Evolutionary conservation across 352 stramenopile genomes (phyloP), one percentile per base, ranked within the genome.

Genomic region (Globisporangium middletonii): DNA sequence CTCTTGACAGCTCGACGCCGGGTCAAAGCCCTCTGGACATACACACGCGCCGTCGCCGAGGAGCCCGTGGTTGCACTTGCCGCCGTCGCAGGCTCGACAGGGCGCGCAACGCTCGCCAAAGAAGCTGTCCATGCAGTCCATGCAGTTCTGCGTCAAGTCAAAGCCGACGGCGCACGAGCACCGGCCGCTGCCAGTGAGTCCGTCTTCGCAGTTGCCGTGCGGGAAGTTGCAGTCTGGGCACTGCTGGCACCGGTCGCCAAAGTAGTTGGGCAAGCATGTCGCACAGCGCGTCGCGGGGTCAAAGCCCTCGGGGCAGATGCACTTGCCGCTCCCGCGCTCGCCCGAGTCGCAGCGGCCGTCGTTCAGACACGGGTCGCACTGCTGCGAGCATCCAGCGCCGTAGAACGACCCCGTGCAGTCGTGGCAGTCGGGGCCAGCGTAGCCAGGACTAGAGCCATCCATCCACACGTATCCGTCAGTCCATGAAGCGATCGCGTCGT

Each of bases 151-250:
- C 6, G 71, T 53, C 13, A 74, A 65, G 58, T 94, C 84, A 47
- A 89, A 93, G 19, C 86, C 86, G 19, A 92, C 84, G 4, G 82
- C 83, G 23, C 86, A 96, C n/a, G 83, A 89, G 60, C 86, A 96
- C 9, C 82, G 73, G 15, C 86, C 86, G 23, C 81, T 89, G 16
- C 86, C 86, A 7, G 69, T 83, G 15, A 92, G 60, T 13, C 86
- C 81, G 57, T 94, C 86, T 44, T 94, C 83, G 57, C 86, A 96
- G 48, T 88, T 88, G 54, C 86, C 86, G 56, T 92, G 76, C 6
- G 82, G 83, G 47, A 91, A 90, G 52, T 96, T 93, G 63, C 86
- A 96, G 55, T 86, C 65, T 2, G 77, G 72, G 53, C 86, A 96
- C n/a, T 72, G 71, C 28, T 74, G 62, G 63, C 86, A 96, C 45